Evolutionary conservation across 169 alveolate species (phyloP), one percentile per base, ranked within the genome.

Genomic region (Cryptosporidium ryanae): DNA sequence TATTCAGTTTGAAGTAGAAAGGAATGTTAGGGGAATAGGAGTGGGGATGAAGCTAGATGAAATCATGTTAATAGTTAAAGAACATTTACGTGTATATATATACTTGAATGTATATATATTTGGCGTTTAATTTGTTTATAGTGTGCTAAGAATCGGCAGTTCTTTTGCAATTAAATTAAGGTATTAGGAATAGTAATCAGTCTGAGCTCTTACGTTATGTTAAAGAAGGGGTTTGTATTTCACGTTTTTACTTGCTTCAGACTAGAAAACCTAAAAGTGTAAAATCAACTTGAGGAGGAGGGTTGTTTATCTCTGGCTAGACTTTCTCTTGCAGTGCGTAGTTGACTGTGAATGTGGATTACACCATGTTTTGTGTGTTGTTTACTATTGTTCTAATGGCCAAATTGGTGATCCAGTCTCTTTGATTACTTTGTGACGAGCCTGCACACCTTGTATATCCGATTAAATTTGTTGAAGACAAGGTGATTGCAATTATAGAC

Each of bases 361-460:
- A 76, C 8, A 76, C 87, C 21, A 76, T 54, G 18, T 55, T 76
- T 38, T 76, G 61, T 18, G 71, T 43, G 38, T 76, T 55, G 49
- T 2, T 76, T 2, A 61, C 63, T 34, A 76, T 32, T 5, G 87
- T 59, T 25, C 46, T 76, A 29, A 90, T 89, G n/a, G 93, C 93
- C 57, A 87, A 64, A 38, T 76, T 82, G 31, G 92, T 90, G 48
- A 90, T 76, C 91, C 91, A 91, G 61, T 82, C 82, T 32, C 82
- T 82, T 65, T 87, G 82, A 52, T 46, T 54, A 49, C 76, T 89
- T 67, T 82, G 87, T 65, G 81, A 82, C 34, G 82, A 84, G 21
- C 89, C 84, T 18, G 82, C 54, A 18, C 94, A 91, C 32, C 90
- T 91, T 65, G 82, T 82, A 63, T 90, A 91, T 31, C 94, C 94